Base-by-base conservation (phyloP, 805 yeast genomes). In the Phaffomyces antillensis region DNA sequence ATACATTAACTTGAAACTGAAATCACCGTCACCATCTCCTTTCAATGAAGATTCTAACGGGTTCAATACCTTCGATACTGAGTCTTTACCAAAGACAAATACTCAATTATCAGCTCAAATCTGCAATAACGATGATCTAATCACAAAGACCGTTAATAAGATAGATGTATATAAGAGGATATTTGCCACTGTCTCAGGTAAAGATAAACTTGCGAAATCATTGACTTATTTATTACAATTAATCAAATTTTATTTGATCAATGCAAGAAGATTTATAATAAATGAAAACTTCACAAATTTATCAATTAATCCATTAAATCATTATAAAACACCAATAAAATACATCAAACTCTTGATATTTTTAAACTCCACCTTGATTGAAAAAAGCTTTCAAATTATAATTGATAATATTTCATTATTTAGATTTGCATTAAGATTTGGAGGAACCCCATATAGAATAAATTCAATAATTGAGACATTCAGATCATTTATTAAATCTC, bases 351-450 rank as follows among this genome's bases (percentile, higher is more conserved):
- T 60, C 10, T 36, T 58, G 4, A 40, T 57, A 3, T 54, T 63
- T 16, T 37, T 61, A 13, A 57, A 59, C 38, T 54, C 62, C 23
- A 68, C 68, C 3, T 55, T 59, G 37, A 32, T 54, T 28, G 61
- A 66, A 38, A 54, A 62, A 26, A 68, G 68, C 53, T 65, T 69
- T 20, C 57, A 61, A 24, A 80, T 71, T n/a, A 62, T 69, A 47
- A 75, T 72, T 11, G 62, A 59, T 33, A 76, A 73, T 47, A 66
- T 76, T 42, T 75, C 73, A 42, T 62, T 73, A 11, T 84, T 80
- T 60, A 74, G 93, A 61, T 87, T 81, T 56, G 71, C 80, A 43
- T 62, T 83, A 52, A 71, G 91, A 52, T 82, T 82, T 48, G 91
- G 90, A 36, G 76, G 79, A 38, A 71, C 84, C 7, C 88, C 88